A percentile compares a stretch with the other conserved stretches of the same genome.
Evolutionary conservation across 2,329 filamentous ascomycete species (phyloP).

Genomic region (Pseudogymnoascus sp.): DNA sequence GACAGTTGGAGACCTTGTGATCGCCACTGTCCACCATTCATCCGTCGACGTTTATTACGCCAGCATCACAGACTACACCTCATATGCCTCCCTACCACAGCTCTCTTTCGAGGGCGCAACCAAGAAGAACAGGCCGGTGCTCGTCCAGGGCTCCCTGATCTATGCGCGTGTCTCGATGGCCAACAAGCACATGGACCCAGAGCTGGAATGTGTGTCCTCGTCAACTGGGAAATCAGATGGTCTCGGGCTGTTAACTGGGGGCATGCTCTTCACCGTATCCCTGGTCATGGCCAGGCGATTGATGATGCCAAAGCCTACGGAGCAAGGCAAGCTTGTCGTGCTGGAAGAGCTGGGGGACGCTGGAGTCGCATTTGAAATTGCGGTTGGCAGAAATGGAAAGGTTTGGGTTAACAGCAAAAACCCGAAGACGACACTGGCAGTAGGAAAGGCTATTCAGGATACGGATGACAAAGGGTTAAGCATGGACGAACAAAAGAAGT

Average conservation of each 20-base stretch:
- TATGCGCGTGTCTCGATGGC: slow-evolving; percentile 78
- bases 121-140: slow-evolving; percentile 80
- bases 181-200: slow-evolving; percentile 76
- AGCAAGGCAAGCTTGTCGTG: slow-evolving; percentile 59
- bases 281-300: slow-evolving; percentile 74
- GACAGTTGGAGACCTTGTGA: slow-evolving; percentile 72
- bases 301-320: slow-evolving; percentile 53
- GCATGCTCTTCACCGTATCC: slow-evolving; percentile 79
- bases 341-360: slow-evolving; percentile 69
- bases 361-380: slow-evolving; percentile 84
- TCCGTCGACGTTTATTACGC: slow-evolving; percentile 74
- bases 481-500: slow-evolving; percentile 59
- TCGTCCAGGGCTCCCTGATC: slow-evolving; percentile 68
- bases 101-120: slow-evolving; percentile 89
- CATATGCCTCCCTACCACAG: slow-evolving; percentile 66
- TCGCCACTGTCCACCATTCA: slow-evolving; percentile 74
- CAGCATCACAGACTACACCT: slow-evolving; percentile 57
- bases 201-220: slow-evolving; percentile 82
- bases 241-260: slow-evolving; percentile 71
- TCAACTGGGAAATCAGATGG: slow-evolving; percentile 84
- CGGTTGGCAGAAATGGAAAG: slow-evolving; percentile 83
- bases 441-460: slow-evolving; percentile 70
- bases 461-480: slow-evolving; percentile 62
- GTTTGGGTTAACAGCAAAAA: slow-evolving; percentile 84
- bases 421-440: slow-evolving; percentile 62